Percentiles rank a stretch among this genome's conserved stretches.
phyloP scores from a whole-genome alignment of 352 stramenopile genomes.

The Phytophthora agathidicida region DNA sequence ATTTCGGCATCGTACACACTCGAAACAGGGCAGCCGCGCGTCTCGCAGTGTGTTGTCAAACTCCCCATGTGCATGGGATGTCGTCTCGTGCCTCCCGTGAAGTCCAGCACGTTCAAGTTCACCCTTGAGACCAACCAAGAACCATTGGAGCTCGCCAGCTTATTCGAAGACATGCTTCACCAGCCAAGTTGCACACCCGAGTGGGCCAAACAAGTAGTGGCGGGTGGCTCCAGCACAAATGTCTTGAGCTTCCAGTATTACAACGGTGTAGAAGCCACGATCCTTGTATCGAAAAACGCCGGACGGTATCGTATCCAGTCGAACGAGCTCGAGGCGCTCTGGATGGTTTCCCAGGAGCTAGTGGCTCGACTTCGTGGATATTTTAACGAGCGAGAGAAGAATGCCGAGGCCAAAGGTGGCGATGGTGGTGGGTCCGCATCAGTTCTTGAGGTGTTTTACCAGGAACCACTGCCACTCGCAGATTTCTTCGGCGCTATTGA shows the following conservation, averaged over 20 bases:
- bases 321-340: conserved; percentile 81
- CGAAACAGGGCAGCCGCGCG: conserved; percentile 68
- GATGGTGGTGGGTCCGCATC: conserved; percentile 19
- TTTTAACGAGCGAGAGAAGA: conserved; percentile 37
- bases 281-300: conserved; percentile 91
- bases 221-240: conserved; percentile 62
- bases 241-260: conserved; percentile 91
- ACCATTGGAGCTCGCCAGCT: conserved; percentile 65
- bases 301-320: conserved; percentile 90
- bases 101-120: conserved; percentile 88
- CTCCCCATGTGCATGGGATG: conserved; percentile 81
- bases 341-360: conserved; percentile 82
- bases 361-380: conserved; percentile 60
- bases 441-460: conserved; percentile 71
- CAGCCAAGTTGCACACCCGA: conserved; percentile 75
- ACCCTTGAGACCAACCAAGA: conserved; percentile 88
- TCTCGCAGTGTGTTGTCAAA: conserved; percentile 63
- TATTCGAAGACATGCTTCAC: conserved; percentile 91
- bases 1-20: conserved; percentile 80
- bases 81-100: conserved; percentile 76
- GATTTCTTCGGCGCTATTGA: conserved; percentile 92
- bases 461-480: conserved; percentile 82
- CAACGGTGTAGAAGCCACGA: conserved; percentile 83
- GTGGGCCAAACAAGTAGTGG: conserved; percentile 69
- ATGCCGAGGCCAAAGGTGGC: conserved; percentile 23